Base-by-base conservation (phyloP, 306 rosid species). In the Mucuna pruriens region DNA sequence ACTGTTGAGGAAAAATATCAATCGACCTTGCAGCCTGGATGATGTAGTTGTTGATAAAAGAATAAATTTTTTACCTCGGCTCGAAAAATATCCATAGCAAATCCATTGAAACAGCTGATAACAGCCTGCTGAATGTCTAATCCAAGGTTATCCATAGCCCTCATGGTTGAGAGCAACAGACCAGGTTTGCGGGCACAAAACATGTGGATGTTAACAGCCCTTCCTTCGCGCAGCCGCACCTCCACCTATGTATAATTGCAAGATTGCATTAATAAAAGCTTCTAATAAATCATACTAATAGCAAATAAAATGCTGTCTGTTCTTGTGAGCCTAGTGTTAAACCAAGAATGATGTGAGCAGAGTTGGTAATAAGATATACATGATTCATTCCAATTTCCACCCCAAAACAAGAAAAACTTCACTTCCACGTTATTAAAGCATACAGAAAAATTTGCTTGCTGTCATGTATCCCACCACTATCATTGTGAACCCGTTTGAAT, bases 21-120 rank as follows among this genome's bases (percentile, higher is more conserved):
- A 61, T 45, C 9, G 42, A 26, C 20, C 60, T 25, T 4, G 25
- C 39, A 46, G 17, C 16, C 1, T 46, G 40, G 64, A 49, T 75
- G 78, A 29, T 17, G 48, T 70, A 45, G 40, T 55, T 25, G 70
- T 20, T 13, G 42, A 75, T 44, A 58, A 71, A 45, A 82, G 55
- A 60, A 62, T 23, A 83, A 87, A 87, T 74, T 31, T 77, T 16
- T 71, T 87, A 93, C 99, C 99, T 93, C 97, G 1, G 99, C 98
- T 58, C 92, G 89, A 75, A 95, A 95, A 58, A 95, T 80, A 60
- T 95, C 98, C 89, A 95, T 83, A 60, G 98, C 97, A 79, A 95
- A 95, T 25, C 98, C 99, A 83, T 95, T 93, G 89, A 93, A 95
- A 84, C 97, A 95, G 86, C 97, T 95, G 33, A 95, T 93, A 63